Percentiles rank a stretch among this genome's conserved stretches.
Conservation (phyloP, 495 filamentous ascomycete species). For the Tuber borchii region DNA sequence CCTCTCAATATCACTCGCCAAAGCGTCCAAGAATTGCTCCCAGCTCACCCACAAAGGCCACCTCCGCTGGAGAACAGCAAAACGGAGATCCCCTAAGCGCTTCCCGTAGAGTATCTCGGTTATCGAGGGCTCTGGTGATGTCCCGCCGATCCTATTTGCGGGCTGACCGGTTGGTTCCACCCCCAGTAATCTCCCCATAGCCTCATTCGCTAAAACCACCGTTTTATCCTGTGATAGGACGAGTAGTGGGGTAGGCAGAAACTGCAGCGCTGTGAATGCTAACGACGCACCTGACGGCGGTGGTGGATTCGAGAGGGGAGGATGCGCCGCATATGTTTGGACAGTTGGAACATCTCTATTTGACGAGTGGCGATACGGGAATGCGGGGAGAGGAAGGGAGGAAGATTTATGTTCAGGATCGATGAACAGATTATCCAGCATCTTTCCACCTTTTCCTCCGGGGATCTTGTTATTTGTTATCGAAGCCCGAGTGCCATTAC, state of each 20-base stretch:
- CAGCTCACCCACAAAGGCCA: slow-evolving; percentile 51
- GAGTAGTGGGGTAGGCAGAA: slow-evolving; percentile 60
- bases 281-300: slow-evolving; percentile 38
- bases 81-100: slow-evolving; percentile 43
- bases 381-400: slow-evolving; percentile 21
- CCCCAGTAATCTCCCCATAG: slow-evolving; percentile 59
- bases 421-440: neutral
- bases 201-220: slow-evolving; percentile 62
- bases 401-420: neutral
- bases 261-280: slow-evolving; percentile 60
- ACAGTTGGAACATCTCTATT: slow-evolving; percentile 32
- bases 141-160: slow-evolving; percentile 12
- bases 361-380: slow-evolving; percentile 33
- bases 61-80: slow-evolving; percentile 29
- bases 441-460: neutral
- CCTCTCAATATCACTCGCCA: slow-evolving; percentile 48
- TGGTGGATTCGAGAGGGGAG: slow-evolving; percentile 12
- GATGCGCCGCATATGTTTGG: slow-evolving; percentile 23
- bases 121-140: slow-evolving; percentile 35
- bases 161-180: slow-evolving; percentile 42
- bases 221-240: slow-evolving; percentile 58
- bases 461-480: neutral
- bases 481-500: neutral
- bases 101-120: slow-evolving; percentile 52
- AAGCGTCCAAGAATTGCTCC: slow-evolving; percentile 52